phyloP scores from a whole-genome alignment of 129 eudicot species.

The Daucus carota region DNA sequence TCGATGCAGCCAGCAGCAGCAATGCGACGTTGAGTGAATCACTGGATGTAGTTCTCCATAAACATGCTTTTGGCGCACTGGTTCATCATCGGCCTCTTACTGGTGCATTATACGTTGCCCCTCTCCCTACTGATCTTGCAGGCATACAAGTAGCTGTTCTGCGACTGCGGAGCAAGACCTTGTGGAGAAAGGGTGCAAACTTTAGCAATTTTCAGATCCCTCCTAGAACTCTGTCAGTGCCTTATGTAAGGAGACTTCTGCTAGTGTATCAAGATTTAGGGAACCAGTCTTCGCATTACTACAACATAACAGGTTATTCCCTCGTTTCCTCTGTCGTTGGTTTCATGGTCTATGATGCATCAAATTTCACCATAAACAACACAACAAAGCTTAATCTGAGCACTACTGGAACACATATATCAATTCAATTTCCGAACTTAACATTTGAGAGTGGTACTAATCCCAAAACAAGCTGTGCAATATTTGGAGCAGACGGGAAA shows the following conservation, averaged over 20 bases:
- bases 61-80: conserved; percentile 28
- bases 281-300: conserved; percentile 51
- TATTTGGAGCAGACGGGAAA: conserved; percentile 30
- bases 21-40: conserved; percentile 5
- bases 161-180: conserved; percentile 50
- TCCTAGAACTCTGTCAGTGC: conserved; percentile 48
- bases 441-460: conserved; percentile 16
- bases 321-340: conserved; percentile 46
- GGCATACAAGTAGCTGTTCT: conserved; percentile 43
- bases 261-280: conserved; percentile 54
- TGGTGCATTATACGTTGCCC: conserved; percentile 41
- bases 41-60: conserved; percentile 29
- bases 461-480: conserved; percentile 31
- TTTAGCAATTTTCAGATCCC: conserved; percentile 52
- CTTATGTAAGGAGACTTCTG: conserved; percentile 47
- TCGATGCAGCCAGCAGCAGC: conserved; percentile 14
- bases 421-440: conserved; percentile 26
- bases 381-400: conserved; percentile 33
- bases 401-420: conserved; percentile 37
- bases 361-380: conserved; percentile 21
- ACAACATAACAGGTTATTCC: conserved; percentile 33
- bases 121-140: conserved; percentile 37
- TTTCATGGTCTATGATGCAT: conserved; percentile 52
- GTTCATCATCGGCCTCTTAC: conserved; percentile 39
- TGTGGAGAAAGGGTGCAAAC: conserved; percentile 57